phyloP scores from a whole-genome alignment of 2,329 filamentous ascomycete species.

The Ophiostoma sp. region DNA sequence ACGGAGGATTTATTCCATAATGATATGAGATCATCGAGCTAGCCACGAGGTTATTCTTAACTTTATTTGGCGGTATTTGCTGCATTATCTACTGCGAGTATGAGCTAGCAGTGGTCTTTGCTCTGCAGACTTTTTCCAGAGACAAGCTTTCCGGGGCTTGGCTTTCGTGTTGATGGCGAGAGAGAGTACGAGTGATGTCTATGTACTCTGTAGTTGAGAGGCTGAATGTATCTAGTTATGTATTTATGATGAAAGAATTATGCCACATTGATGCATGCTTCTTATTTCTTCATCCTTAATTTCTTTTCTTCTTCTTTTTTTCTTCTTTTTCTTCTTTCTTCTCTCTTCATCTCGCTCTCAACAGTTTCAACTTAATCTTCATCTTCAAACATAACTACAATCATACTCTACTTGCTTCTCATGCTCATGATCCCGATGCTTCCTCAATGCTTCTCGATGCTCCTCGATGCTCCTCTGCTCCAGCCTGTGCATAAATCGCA shows the following conservation, averaged over 20 bases:
- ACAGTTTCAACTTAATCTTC: not conserved
- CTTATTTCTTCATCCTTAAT: not conserved
- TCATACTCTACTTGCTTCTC: no score
- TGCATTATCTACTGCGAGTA: no score
- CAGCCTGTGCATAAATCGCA: no score
- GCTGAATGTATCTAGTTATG: not conserved
- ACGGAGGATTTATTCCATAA: not conserved
- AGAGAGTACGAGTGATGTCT: no score
- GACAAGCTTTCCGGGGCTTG: not conserved
- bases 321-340: not conserved
- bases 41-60: not conserved
- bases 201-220: no score
- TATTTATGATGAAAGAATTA: not conserved
- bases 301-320: no score
- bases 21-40: not conserved
- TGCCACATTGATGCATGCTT: not conserved
- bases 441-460: no score
- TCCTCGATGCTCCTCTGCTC: no score
- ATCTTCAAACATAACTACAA: not conserved
- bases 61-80: not conserved
- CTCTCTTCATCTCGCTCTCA: not conserved
- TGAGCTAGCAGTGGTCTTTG: no score
- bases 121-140: not conserved
- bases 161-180: not conserved
- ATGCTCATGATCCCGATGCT: no score